These are phyloP conservation scores for Gracilaria gracilis DNA, from an alignment of 23 red algal genomes.

Conservation along the genomic window DNA sequence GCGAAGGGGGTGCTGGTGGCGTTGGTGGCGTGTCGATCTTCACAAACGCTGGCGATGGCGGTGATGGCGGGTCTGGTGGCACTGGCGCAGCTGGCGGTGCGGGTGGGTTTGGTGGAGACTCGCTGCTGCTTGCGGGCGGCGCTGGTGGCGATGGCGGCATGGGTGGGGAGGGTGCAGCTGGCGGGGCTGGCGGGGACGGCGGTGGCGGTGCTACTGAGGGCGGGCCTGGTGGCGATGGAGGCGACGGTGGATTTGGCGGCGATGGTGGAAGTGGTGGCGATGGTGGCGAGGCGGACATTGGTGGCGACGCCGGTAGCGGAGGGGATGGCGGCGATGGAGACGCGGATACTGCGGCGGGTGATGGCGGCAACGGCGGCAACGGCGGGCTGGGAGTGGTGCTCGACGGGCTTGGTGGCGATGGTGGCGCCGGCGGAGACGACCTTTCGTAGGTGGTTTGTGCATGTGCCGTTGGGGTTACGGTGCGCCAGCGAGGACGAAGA, in stretches of 20 bases:
- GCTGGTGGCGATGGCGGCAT: background rate
- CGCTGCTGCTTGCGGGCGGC: background rate
- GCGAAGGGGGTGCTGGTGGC: constrained; percentile 3
- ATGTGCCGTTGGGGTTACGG: too few relatives aligned
- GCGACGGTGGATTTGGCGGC: constrained; percentile 7
- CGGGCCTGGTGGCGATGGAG: constrained; percentile 6
- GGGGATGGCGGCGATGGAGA: constrained; percentile 17
- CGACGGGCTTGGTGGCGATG: background rate
- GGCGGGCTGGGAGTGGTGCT: background rate
- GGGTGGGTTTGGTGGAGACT: background rate
- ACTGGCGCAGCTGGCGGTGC: background rate
- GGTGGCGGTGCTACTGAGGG: background rate
- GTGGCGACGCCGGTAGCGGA: background rate
- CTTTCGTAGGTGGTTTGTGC: background rate
- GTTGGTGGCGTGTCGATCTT: background rate
- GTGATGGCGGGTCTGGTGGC: constrained; percentile 1
- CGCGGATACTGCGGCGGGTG: background rate
- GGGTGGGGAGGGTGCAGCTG: background rate
- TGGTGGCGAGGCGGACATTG: constrained; percentile 15
- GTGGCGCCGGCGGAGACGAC: constrained; percentile 7
- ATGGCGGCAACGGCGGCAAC: background rate
- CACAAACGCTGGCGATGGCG: background rate
- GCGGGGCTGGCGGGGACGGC: constrained; percentile 2
- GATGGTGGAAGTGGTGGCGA: background rate
- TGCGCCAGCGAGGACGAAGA: too few relatives aligned